Evolutionary conservation across 2,329 filamentous ascomycete genomes (phyloP).

Genomic region (Penicillium olsonii): DNA sequence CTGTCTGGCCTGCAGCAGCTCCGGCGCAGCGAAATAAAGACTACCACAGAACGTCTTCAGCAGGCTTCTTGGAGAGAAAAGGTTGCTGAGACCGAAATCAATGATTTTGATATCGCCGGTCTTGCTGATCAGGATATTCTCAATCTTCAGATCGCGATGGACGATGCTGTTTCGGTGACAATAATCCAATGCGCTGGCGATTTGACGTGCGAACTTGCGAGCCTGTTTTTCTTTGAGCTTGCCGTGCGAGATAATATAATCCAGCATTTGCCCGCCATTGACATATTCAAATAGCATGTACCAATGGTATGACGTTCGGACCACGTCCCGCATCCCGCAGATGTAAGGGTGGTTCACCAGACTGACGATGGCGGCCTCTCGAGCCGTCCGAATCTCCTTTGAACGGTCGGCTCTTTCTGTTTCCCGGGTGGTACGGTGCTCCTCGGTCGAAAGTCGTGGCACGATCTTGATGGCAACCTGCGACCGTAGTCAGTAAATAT

Average conservation of each 20-base stretch:
- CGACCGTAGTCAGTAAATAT: constrained; percentile 5
- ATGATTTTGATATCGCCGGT: constrained; percentile 99
- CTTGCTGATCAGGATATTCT: constrained; percentile 99
- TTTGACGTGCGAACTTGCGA: constrained; percentile 95
- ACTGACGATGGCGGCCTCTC: constrained; percentile 94
- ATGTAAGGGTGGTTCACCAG: constrained; percentile 94
- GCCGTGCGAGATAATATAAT: constrained; percentile 98
- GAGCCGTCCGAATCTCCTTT: constrained; percentile 91
- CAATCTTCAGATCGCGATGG: constrained; percentile 95
- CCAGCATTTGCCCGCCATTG: constrained; percentile 98
- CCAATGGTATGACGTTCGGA: constrained; percentile 97
- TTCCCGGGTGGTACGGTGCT: constrained; percentile 70
- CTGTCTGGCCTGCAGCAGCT: constrained; percentile 86
- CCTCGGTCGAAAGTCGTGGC: constrained; percentile 83
- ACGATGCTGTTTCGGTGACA: constrained; percentile 98
- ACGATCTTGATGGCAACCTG: constrained; percentile 98
- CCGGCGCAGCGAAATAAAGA: constrained; percentile 95
- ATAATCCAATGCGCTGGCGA: constrained; percentile 94
- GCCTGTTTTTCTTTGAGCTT: constrained; percentile 98
- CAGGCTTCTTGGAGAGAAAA: constrained; percentile 81
- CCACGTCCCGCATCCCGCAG: constrained; percentile 91
- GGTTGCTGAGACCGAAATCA: constrained; percentile 94
- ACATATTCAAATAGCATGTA: constrained; percentile 99
- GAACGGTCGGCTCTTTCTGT: constrained; percentile 91
- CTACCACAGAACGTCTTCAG: constrained; percentile 97